These are phyloP conservation scores for Aspergillus ochraceoroseus DNA, from an alignment of 2,329 filamentous ascomycete genomes.

Conservation along the genomic window DNA sequence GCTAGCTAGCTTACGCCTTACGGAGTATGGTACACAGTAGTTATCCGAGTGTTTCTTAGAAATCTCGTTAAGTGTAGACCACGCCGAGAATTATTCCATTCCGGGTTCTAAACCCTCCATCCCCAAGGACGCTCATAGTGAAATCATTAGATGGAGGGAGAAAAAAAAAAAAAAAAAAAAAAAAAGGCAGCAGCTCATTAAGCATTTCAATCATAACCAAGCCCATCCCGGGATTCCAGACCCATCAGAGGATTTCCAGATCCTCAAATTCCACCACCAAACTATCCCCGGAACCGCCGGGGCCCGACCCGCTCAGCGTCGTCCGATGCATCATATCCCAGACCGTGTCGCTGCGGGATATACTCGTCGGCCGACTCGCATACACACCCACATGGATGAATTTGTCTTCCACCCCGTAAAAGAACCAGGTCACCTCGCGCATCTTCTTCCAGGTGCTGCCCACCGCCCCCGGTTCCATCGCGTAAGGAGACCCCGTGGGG, in stretches of 20 bases:
- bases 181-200: background rate
- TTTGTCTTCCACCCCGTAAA: constrained; percentile 57
- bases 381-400: constrained; percentile 56
- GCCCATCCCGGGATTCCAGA: background rate
- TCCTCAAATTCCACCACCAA: constrained; percentile 50
- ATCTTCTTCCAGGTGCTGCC: constrained; percentile 53
- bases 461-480: constrained; percentile 37
- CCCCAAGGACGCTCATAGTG: too few species aligned
- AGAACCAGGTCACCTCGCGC: constrained; percentile 58
- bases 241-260: constrained; percentile 45
- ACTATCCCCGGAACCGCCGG: constrained; percentile 32
- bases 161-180: background rate
- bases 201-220: background rate
- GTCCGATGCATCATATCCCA: constrained; percentile 39
- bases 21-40: too few species aligned
- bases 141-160: too few species aligned
- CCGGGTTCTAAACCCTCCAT: too few species aligned
- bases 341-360: constrained; percentile 39
- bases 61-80: too few species aligned
- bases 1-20: too few species aligned
- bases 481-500: constrained; percentile 34
- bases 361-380: constrained; percentile 52
- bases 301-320: constrained; percentile 22
- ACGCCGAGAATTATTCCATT: too few species aligned
- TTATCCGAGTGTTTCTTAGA: too few species aligned